Evolutionary conservation across 2,329 filamentous ascomycete species (phyloP).

Genomic region (Neofusicoccum laricinum): DNA sequence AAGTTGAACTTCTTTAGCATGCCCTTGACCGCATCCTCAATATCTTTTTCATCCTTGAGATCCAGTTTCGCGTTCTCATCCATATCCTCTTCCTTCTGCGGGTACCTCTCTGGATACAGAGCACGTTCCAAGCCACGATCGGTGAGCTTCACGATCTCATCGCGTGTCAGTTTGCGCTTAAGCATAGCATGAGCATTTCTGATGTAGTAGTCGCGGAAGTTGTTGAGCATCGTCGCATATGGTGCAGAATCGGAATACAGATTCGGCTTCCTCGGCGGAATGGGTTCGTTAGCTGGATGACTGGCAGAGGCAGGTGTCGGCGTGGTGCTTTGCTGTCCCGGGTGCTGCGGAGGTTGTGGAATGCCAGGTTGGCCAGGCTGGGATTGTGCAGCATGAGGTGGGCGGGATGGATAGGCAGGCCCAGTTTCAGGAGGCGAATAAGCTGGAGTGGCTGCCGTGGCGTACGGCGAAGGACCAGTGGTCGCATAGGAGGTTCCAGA

Average conservation of each 20-base stretch:
- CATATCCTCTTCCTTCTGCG: slow-evolving; percentile 1
- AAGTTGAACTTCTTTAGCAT: slow-evolving; percentile 15
- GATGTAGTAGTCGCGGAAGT: slow-evolving; percentile 15
- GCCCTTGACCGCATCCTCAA: slow-evolving; percentile 15
- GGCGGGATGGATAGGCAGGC: neutral
- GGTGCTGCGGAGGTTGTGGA: slow-evolving; percentile 3
- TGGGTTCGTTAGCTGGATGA: neutral
- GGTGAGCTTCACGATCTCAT: slow-evolving; percentile 9
- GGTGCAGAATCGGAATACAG: slow-evolving; percentile 8
- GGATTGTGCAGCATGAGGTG: neutral
- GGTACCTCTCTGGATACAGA: slow-evolving; percentile 10
- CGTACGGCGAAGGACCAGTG: slow-evolving; percentile 11
- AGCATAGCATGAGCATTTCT: slow-evolving; percentile 7
- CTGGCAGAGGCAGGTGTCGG: neutral
- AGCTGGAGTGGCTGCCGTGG: neutral
- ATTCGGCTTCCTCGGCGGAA: slow-evolving; percentile 9
- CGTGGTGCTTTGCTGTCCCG: neutral
- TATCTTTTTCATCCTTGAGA: slow-evolving; percentile 15
- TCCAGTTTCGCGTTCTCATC: slow-evolving; percentile 11
- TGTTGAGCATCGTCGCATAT: slow-evolving; percentile 15
- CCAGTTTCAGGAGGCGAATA: neutral
- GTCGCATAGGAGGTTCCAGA: slow-evolving; percentile 2
- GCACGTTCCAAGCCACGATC: slow-evolving; percentile 15
- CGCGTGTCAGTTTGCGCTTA: slow-evolving; percentile 1
- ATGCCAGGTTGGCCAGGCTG: neutral